Conservation (phyloP, 164 flowering plant species). For the Liquidambar formosana region DNA sequence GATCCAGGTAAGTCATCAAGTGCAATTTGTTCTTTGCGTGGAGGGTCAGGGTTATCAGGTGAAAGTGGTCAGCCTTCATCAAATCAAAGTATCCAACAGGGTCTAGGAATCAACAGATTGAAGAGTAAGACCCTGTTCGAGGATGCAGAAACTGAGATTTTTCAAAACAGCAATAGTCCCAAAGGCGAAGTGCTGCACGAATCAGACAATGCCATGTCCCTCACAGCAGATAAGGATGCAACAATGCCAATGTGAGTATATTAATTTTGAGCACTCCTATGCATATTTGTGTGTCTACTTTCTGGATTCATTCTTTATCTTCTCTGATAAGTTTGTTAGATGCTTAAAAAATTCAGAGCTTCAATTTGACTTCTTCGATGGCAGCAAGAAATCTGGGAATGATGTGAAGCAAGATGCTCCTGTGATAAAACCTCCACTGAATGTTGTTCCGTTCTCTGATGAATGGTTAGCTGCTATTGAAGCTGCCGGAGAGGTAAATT, state of each 20-base stretch:
- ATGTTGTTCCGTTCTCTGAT: conserved; percentile 88
- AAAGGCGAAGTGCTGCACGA: conserved; percentile 16
- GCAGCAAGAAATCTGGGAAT: conserved; percentile 40
- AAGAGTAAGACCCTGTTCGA: not conserved
- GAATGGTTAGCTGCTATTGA: conserved; percentile 96
- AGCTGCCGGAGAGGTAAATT: conserved; percentile 93
- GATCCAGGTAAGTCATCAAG: not conserved
- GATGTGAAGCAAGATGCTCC: conserved; percentile 26
- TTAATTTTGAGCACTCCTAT: not conserved
- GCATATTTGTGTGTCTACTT: not conserved
- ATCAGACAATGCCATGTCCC: conserved; percentile 6
- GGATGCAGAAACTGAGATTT: conserved; percentile 13
- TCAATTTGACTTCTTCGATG: conserved; percentile 11
- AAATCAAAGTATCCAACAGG: conserved; percentile 3
- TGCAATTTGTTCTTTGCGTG: conserved; percentile 6
- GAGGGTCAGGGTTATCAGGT: conserved; percentile 3
- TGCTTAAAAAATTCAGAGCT: not conserved
- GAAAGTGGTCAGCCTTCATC: conserved; percentile 3
- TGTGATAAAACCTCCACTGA: conserved; percentile 36
- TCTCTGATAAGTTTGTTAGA: not conserved
- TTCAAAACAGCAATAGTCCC: conserved; percentile 7
- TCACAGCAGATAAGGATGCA: conserved; percentile 14
- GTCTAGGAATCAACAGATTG: not conserved
- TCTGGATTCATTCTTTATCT: not conserved
- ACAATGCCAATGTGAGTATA: conserved; percentile 30